A percentile compares a stretch with the other conserved stretches of the same genome.
Conservation (phyloP, 441 rosid species). For the Euphorbia corollata region DNA sequence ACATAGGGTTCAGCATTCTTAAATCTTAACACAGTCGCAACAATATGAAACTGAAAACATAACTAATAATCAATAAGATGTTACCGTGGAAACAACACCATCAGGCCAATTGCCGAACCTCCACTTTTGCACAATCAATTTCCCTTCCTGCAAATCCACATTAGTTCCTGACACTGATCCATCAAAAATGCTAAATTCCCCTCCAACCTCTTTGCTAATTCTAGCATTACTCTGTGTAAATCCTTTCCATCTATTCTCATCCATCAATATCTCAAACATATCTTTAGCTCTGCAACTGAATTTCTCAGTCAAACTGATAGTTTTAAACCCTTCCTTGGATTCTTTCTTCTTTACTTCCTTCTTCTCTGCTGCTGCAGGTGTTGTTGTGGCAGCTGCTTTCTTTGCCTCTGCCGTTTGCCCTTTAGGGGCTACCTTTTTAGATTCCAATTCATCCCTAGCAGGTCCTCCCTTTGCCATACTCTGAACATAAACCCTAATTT, state of each 20-base stretch:
- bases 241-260: constrained; percentile 89
- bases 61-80: constrained; percentile 1
- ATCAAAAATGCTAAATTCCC: constrained; percentile 70
- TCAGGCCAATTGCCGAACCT: constrained; percentile 96
- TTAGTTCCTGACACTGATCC: constrained; percentile 78
- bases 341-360: constrained; percentile 34
- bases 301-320: constrained; percentile 66
- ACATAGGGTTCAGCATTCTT: constrained; percentile 6
- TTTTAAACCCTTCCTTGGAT: constrained; percentile 57
- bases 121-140: constrained; percentile 86
- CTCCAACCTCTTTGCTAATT: constrained; percentile 78
- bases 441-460: constrained; percentile 62
- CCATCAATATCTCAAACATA: constrained; percentile 84
- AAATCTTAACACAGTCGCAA: too few species aligned
- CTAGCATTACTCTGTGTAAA: constrained; percentile 82
- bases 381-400: constrained; percentile 17
- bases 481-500: constrained; percentile 55
- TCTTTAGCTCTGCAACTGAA: constrained; percentile 70
- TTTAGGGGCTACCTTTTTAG: constrained; percentile 53
- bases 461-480: constrained; percentile 84
- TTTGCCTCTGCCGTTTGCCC: constrained; percentile 25
- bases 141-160: constrained; percentile 63
- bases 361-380: constrained; percentile 21
- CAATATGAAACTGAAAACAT: constrained; percentile 5
- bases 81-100: constrained; percentile 68